Percentiles rank a stretch among this genome's conserved stretches.
These are phyloP conservation scores for Bassia scoparia DNA, from an alignment of 148 eudicot genomes.

Conservation along the genomic window DNA sequence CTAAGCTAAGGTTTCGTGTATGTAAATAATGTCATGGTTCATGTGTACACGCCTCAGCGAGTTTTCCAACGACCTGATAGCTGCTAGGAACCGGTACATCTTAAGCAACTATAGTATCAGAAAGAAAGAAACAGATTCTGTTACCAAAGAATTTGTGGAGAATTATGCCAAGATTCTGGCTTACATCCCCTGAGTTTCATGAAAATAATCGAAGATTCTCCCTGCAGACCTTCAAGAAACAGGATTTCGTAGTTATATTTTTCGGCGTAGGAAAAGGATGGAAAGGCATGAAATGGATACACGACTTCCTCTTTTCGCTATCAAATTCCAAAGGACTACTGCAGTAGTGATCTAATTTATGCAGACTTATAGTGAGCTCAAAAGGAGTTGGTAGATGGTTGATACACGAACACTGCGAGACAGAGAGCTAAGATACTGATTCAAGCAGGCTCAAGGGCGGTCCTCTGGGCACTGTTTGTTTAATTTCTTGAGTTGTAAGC, in stretches of 20 bases:
- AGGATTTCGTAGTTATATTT: constrained; percentile 4
- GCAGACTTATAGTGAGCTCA: not conserved
- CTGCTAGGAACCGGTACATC: constrained; percentile 83
- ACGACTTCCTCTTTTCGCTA: constrained; percentile 68
- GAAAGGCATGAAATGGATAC: constrained; percentile 58
- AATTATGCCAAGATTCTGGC: constrained; percentile 54
- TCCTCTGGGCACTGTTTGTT: not conserved
- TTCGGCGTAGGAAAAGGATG: constrained; percentile 24
- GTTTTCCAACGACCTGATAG: constrained; percentile 80
- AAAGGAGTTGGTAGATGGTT: not conserved
- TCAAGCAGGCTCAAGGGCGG: constrained; percentile 17
- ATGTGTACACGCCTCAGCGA: constrained; percentile 57
- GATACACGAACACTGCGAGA: not conserved
- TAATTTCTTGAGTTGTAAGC: not conserved
- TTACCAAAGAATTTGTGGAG: constrained; percentile 74
- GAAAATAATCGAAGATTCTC: constrained; percentile 54
- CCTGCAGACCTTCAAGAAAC: constrained; percentile 36
- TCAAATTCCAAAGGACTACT: constrained; percentile 49
- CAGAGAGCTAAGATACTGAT: constrained; percentile 5
- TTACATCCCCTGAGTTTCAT: constrained; percentile 44
- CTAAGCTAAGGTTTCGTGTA: not conserved
- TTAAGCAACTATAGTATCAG: constrained; percentile 41
- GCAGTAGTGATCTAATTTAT: constrained; percentile 28
- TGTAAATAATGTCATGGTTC: constrained; percentile 45
- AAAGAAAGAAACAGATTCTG: constrained; percentile 47